A percentile compares a stretch with the other conserved stretches of the same genome.
These are phyloP conservation scores for Chrysosporium queenslandicum DNA, from an alignment of 2,329 filamentous ascomycete genomes.

Conservation along the genomic window DNA sequence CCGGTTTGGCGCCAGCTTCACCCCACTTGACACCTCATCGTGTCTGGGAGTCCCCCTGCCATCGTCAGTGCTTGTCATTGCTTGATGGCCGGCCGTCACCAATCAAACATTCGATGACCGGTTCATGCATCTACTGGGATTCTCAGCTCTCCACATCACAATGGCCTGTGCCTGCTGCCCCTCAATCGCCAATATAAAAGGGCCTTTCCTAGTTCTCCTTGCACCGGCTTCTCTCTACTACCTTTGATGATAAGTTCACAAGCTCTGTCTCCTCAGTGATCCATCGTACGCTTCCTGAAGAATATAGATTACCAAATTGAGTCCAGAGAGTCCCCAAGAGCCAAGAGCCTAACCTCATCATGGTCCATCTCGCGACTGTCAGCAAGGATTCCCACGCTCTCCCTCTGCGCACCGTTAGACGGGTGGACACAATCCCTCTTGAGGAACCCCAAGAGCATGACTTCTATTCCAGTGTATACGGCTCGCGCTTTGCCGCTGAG, in stretches of 20 bases:
- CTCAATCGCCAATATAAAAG: background rate
- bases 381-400: constrained; percentile 31
- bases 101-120: background rate
- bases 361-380: constrained; percentile 27
- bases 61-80: background rate
- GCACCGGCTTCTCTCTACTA: background rate
- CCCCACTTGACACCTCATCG: background rate
- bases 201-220: background rate
- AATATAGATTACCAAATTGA: no score
- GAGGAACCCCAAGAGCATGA: constrained; percentile 37
- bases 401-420: constrained; percentile 29
- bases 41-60: background rate
- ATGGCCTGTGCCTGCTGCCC: background rate
- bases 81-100: background rate
- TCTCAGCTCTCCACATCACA: background rate
- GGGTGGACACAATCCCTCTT: constrained; percentile 41
- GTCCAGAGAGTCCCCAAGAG: no score
- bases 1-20: no score
- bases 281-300: no score
- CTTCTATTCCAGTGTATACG: constrained; percentile 72
- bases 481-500: constrained; percentile 68
- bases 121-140: background rate
- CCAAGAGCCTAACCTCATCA: background rate
- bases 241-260: no score
- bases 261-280: no score